A percentile compares a stretch with the other conserved stretches of the same genome.
Conservation (phyloP, 257 asterid species). For the Cinchona pubescens region DNA sequence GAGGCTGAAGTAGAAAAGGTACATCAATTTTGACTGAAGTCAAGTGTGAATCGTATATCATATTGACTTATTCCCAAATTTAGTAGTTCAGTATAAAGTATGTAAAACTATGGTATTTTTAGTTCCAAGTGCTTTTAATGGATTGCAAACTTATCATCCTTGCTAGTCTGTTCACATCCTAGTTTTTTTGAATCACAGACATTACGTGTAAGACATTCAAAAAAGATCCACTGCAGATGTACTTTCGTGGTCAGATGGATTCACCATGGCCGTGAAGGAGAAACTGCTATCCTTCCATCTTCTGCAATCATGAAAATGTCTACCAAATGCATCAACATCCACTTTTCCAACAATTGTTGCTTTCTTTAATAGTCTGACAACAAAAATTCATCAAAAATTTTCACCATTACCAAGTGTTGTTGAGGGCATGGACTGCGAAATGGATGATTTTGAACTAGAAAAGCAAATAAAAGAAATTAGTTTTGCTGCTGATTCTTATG, state of each 20-base stretch:
- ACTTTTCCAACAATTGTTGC: conserved; percentile 54
- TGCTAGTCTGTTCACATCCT: too few relatives aligned
- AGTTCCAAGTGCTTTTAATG: background rate
- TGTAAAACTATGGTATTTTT: background rate
- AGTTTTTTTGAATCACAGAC: too few relatives aligned
- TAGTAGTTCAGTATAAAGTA: background rate
- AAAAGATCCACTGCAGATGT: conserved; percentile 59
- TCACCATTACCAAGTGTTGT: conserved; percentile 19
- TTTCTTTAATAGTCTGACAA: conserved; percentile 39
- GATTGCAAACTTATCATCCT: background rate
- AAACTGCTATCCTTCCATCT: conserved; percentile 37
- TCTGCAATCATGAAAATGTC: conserved; percentile 55
- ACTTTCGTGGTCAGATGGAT: conserved; percentile 55
- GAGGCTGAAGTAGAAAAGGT: conserved; percentile 32
- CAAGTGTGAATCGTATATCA: too few relatives aligned
- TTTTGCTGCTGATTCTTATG: conserved; percentile 7
- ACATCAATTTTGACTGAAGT: background rate
- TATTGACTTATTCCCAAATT: too few relatives aligned
- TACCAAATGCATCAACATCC: conserved; percentile 33
- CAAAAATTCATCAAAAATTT: conserved; percentile 25
- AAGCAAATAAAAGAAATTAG: conserved; percentile 3
- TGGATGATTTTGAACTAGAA: conserved; percentile 39
- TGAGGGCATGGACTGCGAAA: conserved; percentile 40
- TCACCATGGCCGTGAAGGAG: conserved; percentile 32
- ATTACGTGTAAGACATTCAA: conserved; percentile 47